Conservation (phyloP, 1,139 yeast species). For the Pichia sp. region DNA sequence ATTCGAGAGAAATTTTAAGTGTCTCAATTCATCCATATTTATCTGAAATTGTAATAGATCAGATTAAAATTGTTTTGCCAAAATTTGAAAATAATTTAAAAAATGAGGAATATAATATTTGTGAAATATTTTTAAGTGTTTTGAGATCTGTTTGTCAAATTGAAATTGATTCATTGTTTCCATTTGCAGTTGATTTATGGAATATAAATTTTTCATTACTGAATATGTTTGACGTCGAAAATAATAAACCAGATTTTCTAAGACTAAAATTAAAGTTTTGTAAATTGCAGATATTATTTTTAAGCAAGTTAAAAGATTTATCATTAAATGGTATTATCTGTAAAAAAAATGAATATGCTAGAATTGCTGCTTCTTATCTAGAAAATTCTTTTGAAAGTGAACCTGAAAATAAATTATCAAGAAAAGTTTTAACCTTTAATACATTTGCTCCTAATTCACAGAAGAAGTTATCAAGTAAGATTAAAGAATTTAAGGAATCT, state of each 20-base stretch:
- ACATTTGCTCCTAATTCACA: neutral
- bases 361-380: slow-evolving; percentile 61
- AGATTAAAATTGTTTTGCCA: slow-evolving; percentile 17
- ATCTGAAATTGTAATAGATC: slow-evolving; percentile 21
- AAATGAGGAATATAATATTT: slow-evolving; percentile 21
- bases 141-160: slow-evolving; percentile 24
- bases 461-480: slow-evolving; percentile 11
- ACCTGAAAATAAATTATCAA: neutral
- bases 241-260: slow-evolving; percentile 32
- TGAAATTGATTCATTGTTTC: slow-evolving; percentile 24
- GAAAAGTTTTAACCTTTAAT: slow-evolving; percentile 8
- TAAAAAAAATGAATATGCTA: slow-evolving; percentile 55
- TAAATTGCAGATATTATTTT: slow-evolving; percentile 38
- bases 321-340: slow-evolving; percentile 52
- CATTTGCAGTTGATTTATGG: slow-evolving; percentile 22
- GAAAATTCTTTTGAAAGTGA: slow-evolving; percentile 44
- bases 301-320: slow-evolving; percentile 33
- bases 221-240: slow-evolving; percentile 26
- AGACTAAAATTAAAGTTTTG: slow-evolving; percentile 46
- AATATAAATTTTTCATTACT: slow-evolving; percentile 21
- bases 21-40: slow-evolving; percentile 30
- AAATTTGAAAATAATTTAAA: slow-evolving; percentile 22
- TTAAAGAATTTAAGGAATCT: slow-evolving; percentile 27
- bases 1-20: slow-evolving; percentile 29
- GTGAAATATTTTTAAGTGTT: slow-evolving; percentile 26